phyloP scores from a whole-genome alignment of 345 rosid genomes.

The Arabidopsis arenosa region DNA sequence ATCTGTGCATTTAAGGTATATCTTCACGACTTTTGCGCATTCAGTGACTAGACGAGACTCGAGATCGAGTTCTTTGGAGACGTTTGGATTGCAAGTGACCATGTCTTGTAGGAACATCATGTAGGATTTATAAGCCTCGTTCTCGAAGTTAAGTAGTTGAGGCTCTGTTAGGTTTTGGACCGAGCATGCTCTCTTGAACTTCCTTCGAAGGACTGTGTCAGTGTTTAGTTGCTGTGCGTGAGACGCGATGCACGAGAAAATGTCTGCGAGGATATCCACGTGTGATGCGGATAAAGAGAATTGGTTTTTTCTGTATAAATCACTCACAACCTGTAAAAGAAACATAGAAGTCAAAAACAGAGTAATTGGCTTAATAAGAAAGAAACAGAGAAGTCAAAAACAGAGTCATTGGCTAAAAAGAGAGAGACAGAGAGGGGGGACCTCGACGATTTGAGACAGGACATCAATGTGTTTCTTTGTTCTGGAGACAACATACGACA shows the following conservation, averaged over 20 bases:
- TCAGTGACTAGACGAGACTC: constrained; percentile 64
- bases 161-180: constrained; percentile 80
- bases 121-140: constrained; percentile 73
- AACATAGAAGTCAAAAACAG: constrained; percentile 32
- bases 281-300: constrained; percentile 58
- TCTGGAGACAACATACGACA: constrained; percentile 79
- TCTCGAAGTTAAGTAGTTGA: constrained; percentile 82
- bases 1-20: constrained; percentile 67
- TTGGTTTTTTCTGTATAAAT: constrained; percentile 56
- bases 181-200: constrained; percentile 71
- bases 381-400: constrained; percentile 10
- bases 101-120: constrained; percentile 68
- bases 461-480: constrained; percentile 82
- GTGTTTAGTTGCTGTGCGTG: constrained; percentile 74
- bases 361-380: constrained; percentile 9
- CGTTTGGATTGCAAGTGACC: constrained; percentile 48
- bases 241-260: constrained; percentile 66
- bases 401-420: constrained; percentile 16
- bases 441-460: constrained; percentile 82
- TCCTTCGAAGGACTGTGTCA: constrained; percentile 57
- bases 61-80: constrained; percentile 58
- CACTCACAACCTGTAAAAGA: constrained; percentile 64
- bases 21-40: constrained; percentile 64
- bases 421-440: constrained; percentile 37
- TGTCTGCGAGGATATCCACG: constrained; percentile 55